These are phyloP conservation scores for Bipolaris zeicola DNA, from an alignment of 2,329 filamentous ascomycete species.

Conservation along the genomic window DNA sequence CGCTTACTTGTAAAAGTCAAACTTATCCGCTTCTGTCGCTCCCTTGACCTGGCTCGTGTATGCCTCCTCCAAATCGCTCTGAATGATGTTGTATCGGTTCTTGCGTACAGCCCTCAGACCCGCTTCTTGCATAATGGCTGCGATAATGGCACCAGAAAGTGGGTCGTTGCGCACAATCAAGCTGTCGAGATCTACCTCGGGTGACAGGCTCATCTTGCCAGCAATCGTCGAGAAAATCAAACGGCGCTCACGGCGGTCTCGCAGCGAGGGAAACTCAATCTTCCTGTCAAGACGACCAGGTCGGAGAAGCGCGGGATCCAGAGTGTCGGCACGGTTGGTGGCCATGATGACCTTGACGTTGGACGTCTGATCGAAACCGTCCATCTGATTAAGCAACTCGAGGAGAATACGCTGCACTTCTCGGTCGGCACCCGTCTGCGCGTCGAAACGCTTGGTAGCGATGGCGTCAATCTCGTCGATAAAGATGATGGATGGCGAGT, in stretches of 20 bases:
- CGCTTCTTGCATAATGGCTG: constrained; percentile 99
- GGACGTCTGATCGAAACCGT: constrained; percentile 97
- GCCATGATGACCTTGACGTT: constrained; percentile 99
- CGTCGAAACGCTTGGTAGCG: constrained; percentile 75
- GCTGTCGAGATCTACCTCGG: constrained; percentile 94
- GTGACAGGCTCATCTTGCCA: constrained; percentile 93
- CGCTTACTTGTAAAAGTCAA: constrained; percentile 67
- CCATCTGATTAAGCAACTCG: constrained; percentile 98
- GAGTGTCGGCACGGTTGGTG: constrained; percentile 95
- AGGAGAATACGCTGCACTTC: constrained; percentile 98
- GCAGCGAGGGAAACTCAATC: constrained; percentile 96
- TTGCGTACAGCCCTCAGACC: constrained; percentile 92
- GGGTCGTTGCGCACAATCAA: constrained; percentile 97
- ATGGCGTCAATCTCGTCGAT: constrained; percentile 9
- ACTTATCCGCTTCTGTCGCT: constrained; percentile 71
- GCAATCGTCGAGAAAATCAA: constrained; percentile 98
- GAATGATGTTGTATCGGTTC: constrained; percentile 99
- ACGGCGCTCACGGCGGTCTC: constrained; percentile 90
- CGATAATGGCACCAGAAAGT: constrained; percentile 91
- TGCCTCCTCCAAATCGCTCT: constrained; percentile 93
- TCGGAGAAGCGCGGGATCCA: constrained; percentile 92
- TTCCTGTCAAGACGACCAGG: constrained; percentile 96
- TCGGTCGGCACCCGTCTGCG: constrained; percentile 95
- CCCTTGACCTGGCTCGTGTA: constrained; percentile 97
- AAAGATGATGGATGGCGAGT: constrained; percentile 98